Percentiles rank a stretch among this genome's conserved stretches.
Evolutionary conservation across 495 filamentous ascomycete genomes (phyloP).

Genomic region (Beverwykella pulmonaria): DNA sequence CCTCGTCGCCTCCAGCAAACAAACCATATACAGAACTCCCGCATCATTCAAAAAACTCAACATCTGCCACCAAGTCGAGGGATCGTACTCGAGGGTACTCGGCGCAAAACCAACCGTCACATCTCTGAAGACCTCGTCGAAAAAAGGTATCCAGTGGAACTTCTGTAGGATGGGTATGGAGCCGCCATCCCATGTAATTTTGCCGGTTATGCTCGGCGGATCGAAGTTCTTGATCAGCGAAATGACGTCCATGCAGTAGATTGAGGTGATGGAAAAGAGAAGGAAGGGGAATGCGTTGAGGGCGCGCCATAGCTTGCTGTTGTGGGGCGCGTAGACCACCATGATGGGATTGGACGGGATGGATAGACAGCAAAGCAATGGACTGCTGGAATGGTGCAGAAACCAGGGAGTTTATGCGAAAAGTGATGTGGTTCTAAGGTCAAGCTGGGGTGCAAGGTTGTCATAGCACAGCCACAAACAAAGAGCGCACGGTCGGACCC

Average conservation of each 20-base stretch:
- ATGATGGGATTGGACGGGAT: not conserved
- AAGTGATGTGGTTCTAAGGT: too few relatives aligned
- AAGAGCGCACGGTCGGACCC: too few relatives aligned
- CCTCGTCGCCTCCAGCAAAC: not conserved
- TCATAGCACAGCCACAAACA: too few relatives aligned
- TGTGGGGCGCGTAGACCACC: not conserved
- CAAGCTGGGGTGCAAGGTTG: too few relatives aligned
- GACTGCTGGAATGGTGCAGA: too few relatives aligned
- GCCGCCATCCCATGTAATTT: not conserved
- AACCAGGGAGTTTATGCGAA: too few relatives aligned
- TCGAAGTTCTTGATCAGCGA: not conserved
- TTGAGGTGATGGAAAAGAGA: not conserved
- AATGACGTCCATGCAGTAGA: conserved; percentile 13
- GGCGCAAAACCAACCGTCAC: conserved; percentile 17
- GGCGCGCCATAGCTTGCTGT: conserved; percentile 6
- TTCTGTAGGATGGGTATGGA: conserved; percentile 5
- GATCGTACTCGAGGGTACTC: conserved; percentile 6
- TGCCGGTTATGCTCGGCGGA: not conserved
- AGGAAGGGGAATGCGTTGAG: not conserved
- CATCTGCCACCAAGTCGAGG: conserved; percentile 7
- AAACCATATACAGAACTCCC: not conserved
- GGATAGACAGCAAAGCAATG: too few relatives aligned
- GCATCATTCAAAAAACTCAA: not conserved
- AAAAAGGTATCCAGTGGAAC: not conserved
- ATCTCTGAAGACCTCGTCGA: conserved; percentile 13